Base-by-base conservation (phyloP, 2,329 filamentous ascomycete species). In the Claviceps purpurea region DNA sequence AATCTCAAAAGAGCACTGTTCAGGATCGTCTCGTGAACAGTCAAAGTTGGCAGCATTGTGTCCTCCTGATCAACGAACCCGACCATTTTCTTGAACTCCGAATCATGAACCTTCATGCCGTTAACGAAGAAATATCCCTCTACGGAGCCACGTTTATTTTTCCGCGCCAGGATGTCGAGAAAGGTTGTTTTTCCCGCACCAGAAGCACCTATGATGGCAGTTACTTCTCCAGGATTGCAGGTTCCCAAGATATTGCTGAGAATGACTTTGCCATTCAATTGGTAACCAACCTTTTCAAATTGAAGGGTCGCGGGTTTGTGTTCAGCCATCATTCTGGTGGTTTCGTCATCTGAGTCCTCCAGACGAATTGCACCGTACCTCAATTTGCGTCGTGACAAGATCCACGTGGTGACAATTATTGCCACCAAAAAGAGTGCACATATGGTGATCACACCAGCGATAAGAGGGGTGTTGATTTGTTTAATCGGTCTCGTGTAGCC, bases 21-120 rank as follows among this genome's bases (percentile, higher is more conserved):
- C 57, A 96, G 74, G 56, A 98, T 98, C 0, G 93, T 98, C 69
- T 98, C 93, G 66, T 98, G 93, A 8, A 98, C 93, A 0, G 93
- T 98, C 59, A 98, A 73, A 0, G 93, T 98, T 0, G 93, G 85
- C 44, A 98, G 76, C 83, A 98, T 91, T 5, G 91, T 95, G 64
- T 98, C 93, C 64, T 98, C 93, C 70, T 98, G 93, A 61, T 98
- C 93, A 42, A 98, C 93, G 61, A 97, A 98, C 22, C 94, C 93
- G 57, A 96, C 85, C 50, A 97, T 89, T 56, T 82, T 90, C 64
- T 87, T 88, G 70, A 93, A 98, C 56, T 96, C 88, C 34, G 79
- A 68, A 64, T 96, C 88, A 37, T 74, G 75, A 40, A 97, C 83
- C 65, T 87, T 91, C 66, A 97, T 89, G 38, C 93, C 94, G 59